phyloP scores from a whole-genome alignment of 306 rosid species.

The Geum urbanum region DNA sequence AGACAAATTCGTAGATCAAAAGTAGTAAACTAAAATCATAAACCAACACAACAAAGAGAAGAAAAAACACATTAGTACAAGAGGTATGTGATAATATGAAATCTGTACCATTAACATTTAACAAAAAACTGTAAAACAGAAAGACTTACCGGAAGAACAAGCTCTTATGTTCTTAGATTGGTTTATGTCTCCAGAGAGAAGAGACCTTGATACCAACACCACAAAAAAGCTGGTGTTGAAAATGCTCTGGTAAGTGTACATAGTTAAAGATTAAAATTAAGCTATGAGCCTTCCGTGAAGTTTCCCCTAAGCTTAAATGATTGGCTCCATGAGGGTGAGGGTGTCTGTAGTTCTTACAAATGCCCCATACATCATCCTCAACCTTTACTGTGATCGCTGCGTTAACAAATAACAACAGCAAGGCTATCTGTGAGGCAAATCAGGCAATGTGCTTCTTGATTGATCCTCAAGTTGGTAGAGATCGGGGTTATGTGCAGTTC shows the following conservation, averaged over 20 bases:
- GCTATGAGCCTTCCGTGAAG: slow-evolving; percentile 16
- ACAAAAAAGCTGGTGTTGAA: slow-evolving; percentile 99
- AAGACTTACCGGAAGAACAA: too few species aligned
- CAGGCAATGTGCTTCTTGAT: slow-evolving; percentile 99
- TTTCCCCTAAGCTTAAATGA: slow-evolving; percentile 21
- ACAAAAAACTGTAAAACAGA: too few species aligned
- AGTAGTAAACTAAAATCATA: too few species aligned
- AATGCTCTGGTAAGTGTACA: slow-evolving; percentile 72
- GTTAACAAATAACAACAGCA: slow-evolving; percentile 66
- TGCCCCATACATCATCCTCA: slow-evolving; percentile 88
- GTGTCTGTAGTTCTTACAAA: slow-evolving; percentile 97
- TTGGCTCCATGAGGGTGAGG: slow-evolving; percentile 56
- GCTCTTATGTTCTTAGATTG: slow-evolving; percentile 66
- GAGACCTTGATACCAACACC: slow-evolving; percentile 97
- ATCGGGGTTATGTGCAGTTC: slow-evolving; percentile 84
- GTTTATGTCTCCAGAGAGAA: slow-evolving; percentile 98
- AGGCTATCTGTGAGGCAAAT: slow-evolving; percentile 87
- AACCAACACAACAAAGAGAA: too few species aligned
- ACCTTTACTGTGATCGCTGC: slow-evolving; percentile 97
- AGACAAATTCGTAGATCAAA: too few species aligned
- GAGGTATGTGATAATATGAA: too few species aligned
- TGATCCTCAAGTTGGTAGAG: slow-evolving; percentile 80
- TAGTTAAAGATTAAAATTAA: slow-evolving; percentile 12
- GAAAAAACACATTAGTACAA: too few species aligned
- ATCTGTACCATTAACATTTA: slow-evolving; percentile 76